phyloP scores from a whole-genome alignment of 2,329 filamentous ascomycete species.

The Aspergillus tamarii region DNA sequence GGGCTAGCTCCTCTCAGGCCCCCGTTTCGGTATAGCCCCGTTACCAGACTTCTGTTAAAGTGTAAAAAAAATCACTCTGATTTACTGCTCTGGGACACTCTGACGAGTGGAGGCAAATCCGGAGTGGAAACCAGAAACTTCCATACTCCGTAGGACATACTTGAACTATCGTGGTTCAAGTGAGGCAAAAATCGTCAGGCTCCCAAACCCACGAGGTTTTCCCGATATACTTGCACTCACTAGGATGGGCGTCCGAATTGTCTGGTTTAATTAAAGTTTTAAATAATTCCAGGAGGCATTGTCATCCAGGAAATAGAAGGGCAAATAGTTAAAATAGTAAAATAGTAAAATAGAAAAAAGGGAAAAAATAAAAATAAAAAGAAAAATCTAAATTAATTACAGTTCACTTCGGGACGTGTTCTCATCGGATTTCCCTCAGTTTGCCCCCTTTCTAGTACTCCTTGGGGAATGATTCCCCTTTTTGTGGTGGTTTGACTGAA shows the following conservation, averaged over 20 bases:
- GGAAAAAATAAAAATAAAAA: background rate
- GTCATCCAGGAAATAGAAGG: background rate
- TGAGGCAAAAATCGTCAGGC: conserved; percentile 2
- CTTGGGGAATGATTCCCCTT: background rate
- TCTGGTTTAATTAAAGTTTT: background rate
- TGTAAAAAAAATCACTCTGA: background rate
- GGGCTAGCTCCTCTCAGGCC: background rate
- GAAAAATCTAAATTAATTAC: conserved; percentile 2
- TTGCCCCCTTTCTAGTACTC: conserved; percentile 2
- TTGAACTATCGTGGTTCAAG: background rate
- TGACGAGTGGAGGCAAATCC: background rate
- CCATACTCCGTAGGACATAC: background rate
- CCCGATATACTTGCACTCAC: too few species aligned
- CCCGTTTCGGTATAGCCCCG: background rate
- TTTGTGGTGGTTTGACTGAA: background rate
- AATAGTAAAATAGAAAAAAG: background rate
- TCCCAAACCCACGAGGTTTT: background rate
- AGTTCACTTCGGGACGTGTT: conserved; percentile 3
- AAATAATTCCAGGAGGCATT: background rate
- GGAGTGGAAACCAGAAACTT: conserved; percentile 3
- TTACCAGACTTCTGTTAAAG: background rate
- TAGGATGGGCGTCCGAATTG: background rate
- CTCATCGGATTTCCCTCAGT: conserved; percentile 1
- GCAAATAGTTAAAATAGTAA: background rate
- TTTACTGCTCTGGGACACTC: background rate